Conservation (phyloP, 2,329 filamentous ascomycete genomes). For the Trichoderma sp. region DNA sequence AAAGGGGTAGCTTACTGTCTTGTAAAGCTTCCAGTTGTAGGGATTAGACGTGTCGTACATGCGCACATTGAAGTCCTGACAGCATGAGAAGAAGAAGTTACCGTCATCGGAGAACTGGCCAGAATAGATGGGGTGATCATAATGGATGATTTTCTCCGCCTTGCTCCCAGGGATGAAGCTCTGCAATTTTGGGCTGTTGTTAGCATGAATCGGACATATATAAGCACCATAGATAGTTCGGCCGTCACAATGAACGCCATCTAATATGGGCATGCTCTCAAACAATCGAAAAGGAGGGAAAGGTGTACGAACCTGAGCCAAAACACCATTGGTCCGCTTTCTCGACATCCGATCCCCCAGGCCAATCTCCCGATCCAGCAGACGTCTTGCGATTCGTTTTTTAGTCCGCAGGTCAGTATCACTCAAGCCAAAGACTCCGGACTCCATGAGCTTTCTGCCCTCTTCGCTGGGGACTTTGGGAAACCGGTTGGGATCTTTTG, state of each 20-base stretch:
- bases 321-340: constrained; percentile 60
- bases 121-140: constrained; percentile 82
- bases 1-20: constrained; percentile 78
- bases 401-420: constrained; percentile 52
- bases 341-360: constrained; percentile 59
- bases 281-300: background rate
- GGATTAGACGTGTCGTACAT: constrained; percentile 98
- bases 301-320: constrained; percentile 58
- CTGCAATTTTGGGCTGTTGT: constrained; percentile 38
- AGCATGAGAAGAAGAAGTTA: constrained; percentile 93
- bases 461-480: constrained; percentile 81
- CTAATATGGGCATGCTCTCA: background rate
- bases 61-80: constrained; percentile 88
- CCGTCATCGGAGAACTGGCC: constrained; percentile 97
- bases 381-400: constrained; percentile 64
- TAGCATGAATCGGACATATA: background rate
- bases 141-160: constrained; percentile 85
- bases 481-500: constrained; percentile 59
- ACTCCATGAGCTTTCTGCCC: constrained; percentile 76
- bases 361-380: constrained; percentile 81
- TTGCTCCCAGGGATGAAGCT: constrained; percentile 72
- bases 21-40: constrained; percentile 94
- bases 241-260: background rate
- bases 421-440: constrained; percentile 74
- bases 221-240: background rate